Base-by-base conservation (phyloP, 192 early-diverging fungal genomes). In the Backusella sp. region DNA sequence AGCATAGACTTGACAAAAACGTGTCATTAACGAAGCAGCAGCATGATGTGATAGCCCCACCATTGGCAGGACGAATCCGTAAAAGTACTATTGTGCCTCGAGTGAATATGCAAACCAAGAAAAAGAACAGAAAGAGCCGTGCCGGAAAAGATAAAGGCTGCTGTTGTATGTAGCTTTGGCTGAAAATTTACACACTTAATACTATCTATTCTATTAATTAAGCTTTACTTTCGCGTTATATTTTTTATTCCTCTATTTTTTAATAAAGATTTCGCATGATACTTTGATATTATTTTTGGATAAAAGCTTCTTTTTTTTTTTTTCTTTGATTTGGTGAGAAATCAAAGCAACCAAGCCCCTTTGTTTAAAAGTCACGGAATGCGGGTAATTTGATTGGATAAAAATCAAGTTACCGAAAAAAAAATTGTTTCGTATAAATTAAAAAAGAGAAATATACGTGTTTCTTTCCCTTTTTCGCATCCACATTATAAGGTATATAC, bases 391-490 rank as follows among this genome's bases (percentile, higher is more conserved):
- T 56, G 53, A 56, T 56, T 56, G 53, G 53, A 21, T 56, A 23
- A 56, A 56, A 56, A 56, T 2, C 19, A 23, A 56, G n/a, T n/a
- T 56, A 23, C 53, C 53, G 8, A 21, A 23, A 56, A 56, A 56
- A 56, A 56, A 56, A 56, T 21, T 56, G 53, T 56, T 56, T 56
- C 53, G n/a, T 56, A 56, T 56, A 56, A 56, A 56, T 26, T 56
- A 8, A 56, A 56, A 56, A 56, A 56, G 53, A 21, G 53, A 2
- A 21, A 23, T 19, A 11, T 56, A 56, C 53, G 53, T 56, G 53
- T 11, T n/a, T 56, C n/a, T 6, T 56, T 56, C 53, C 53, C 53
- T 56, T 56, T 56, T 23, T 56, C 21, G n/a, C n/a, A 56, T 56
- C 53, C 19, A 23, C 53, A 23, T 56, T 56, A 56, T 21, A n/a